phyloP scores from a whole-genome alignment of 1,139 yeast genomes.

The Hyphopichia wangnamkhiaoensis region DNA sequence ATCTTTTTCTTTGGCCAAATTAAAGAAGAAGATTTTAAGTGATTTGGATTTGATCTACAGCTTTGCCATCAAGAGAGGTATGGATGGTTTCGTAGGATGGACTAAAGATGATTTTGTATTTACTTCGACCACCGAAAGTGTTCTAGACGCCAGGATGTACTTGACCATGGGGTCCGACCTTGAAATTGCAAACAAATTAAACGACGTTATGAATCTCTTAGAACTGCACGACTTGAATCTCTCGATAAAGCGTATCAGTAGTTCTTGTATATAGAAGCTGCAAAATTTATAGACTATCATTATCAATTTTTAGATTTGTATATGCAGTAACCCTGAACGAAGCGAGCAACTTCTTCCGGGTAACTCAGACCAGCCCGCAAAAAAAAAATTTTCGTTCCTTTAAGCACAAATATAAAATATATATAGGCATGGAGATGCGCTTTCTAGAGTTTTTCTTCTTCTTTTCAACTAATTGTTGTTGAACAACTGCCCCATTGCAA shows the following conservation, averaged over 20 bases:
- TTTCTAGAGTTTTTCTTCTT: neutral
- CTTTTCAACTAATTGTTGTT: neutral
- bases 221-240: constrained; percentile 1
- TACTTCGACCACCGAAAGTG: constrained; percentile 8
- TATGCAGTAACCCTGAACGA: too few species aligned
- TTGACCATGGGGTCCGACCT: neutral
- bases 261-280: constrained; percentile 1
- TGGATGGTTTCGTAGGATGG: constrained; percentile 22
- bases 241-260: neutral
- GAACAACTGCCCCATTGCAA: too few species aligned
- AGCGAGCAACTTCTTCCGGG: too few species aligned
- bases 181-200: neutral
- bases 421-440: too few species aligned
- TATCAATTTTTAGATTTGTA: neutral
- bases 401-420: too few species aligned
- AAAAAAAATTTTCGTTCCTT: too few species aligned
- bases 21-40: constrained; percentile 4
- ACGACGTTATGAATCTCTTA: neutral
- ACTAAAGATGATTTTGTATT: constrained; percentile 16
- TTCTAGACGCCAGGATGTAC: constrained; percentile 5
- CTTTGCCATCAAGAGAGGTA: constrained; percentile 7
- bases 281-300: neutral
- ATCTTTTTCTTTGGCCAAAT: neutral
- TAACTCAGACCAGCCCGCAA: too few species aligned
- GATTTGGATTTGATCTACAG: constrained; percentile 9